Evolutionary conservation across 345 rosid species (phyloP), one percentile per base, ranked within the genome.

Genomic region (Bruguiera parviflora): DNA sequence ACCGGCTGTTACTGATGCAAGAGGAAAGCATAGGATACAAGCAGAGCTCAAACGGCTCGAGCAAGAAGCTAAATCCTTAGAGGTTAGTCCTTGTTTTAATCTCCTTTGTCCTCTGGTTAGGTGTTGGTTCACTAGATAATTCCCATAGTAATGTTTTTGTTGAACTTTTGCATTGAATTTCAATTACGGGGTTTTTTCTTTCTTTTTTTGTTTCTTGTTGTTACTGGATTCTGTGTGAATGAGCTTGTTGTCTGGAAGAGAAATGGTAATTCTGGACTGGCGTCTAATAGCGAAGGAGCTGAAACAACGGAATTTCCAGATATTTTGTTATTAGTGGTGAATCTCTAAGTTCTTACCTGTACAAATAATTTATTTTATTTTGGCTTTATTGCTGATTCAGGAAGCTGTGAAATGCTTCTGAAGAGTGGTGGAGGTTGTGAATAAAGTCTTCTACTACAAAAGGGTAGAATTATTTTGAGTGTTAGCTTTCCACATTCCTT

Each of bases 21-120:
- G 70, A 52, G 78, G 78, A 35, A 75, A 59, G 65, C 77, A 74
- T 74, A 63, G 77, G 73, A 74, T 74, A 55, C 77, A 74, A 56
- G 77, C 76, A 0, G 76, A 73, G 66, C 57, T 73, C 76, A 73
- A 73, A 53, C 71, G 76, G 6, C 71, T 73, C 0, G 76, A 73
- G 58, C 76, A 73, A 61, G 76, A 73, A 66, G 28, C 76, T 73
- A 73, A 71, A 73, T 73, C 27, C 63, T 68, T 74, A 28, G 72
- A 74, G 77, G 77, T 68, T 33, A 16, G 58, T 73, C 49, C 29
- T 61, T 51, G 37, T 53, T 28, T 22, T 27, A 24, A 15, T 32
- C 51, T 37, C 20, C 61, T 7, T 9, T 21, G 27, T 22, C 27
- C 8, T 19, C 2, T 1, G 32, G 46, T 39, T 35, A 39, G 33